A percentile compares a stretch with the other conserved stretches of the same genome.
These are phyloP conservation scores for Aspergillus ochraceus DNA, from an alignment of 2,329 filamentous ascomycete species.

Conservation along the genomic window DNA sequence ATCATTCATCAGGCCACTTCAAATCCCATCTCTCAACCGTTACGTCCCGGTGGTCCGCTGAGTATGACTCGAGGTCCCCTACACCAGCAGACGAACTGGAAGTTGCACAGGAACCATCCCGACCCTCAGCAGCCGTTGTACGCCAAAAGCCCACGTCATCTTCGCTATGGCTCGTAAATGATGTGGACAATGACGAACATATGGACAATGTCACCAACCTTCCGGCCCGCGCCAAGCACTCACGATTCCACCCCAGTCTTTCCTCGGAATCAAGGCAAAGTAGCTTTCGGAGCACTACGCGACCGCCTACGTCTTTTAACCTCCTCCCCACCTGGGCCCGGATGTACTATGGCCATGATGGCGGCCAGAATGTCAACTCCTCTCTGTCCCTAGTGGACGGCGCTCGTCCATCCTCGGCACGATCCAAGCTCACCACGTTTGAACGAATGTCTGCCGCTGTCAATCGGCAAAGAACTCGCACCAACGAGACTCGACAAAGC, in stretches of 20 bases:
- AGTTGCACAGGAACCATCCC: slow-evolving; percentile 24
- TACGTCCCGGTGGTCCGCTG: slow-evolving; percentile 43
- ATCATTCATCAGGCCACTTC: slow-evolving; percentile 37
- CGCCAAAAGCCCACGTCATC: slow-evolving; percentile 26
- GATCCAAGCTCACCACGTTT: slow-evolving; percentile 32
- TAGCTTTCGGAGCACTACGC: slow-evolving; percentile 36
- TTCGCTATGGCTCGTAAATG: slow-evolving; percentile 37
- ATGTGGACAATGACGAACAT: slow-evolving; percentile 35
- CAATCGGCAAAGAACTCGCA: slow-evolving; percentile 28
- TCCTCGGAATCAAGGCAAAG: slow-evolving; percentile 45
- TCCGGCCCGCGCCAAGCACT: slow-evolving; percentile 31
- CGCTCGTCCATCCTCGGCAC: slow-evolving; percentile 30
- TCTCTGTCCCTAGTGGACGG: slow-evolving; percentile 42
- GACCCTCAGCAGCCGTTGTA: slow-evolving; percentile 24
- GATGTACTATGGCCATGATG: slow-evolving; percentile 66
- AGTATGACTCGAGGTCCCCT: slow-evolving; percentile 28
- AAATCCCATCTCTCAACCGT: slow-evolving; percentile 47
- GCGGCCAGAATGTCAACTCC: slow-evolving; percentile 51
- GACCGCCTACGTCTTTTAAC: slow-evolving; percentile 46
- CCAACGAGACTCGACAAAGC: slow-evolving; percentile 20
- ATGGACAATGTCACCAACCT: slow-evolving; percentile 39
- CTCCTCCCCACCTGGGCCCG: slow-evolving; percentile 52
- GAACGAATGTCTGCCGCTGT: slow-evolving; percentile 32
- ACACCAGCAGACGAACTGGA: slow-evolving; percentile 24
- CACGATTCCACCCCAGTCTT: slow-evolving; percentile 38